phyloP scores from a whole-genome alignment of 306 rosid species.

The Carpinus fangiana region DNA sequence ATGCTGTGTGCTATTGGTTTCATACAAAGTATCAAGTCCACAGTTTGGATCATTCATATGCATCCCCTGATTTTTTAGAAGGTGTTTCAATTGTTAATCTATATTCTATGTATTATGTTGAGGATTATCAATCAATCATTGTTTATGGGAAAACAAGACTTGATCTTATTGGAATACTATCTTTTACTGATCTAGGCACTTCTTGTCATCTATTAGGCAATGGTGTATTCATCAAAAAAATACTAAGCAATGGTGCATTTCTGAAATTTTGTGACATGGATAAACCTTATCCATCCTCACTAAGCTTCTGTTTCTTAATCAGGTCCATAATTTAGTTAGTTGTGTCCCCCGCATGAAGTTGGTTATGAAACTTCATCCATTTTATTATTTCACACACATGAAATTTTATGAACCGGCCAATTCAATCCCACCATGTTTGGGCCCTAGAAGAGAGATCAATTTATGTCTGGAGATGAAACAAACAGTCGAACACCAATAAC shows the following conservation, averaged over 20 bases:
- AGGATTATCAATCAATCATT: not conserved
- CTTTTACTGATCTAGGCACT: not conserved
- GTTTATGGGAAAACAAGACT: not conserved
- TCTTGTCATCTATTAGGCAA: not conserved
- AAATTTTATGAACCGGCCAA: not conserved
- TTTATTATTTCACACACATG: not conserved
- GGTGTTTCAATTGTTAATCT: not conserved
- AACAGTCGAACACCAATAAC: not conserved
- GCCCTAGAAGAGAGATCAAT: not conserved
- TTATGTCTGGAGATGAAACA: not conserved
- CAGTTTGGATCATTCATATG: not conserved
- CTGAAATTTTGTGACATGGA: not conserved
- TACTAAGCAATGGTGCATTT: not conserved
- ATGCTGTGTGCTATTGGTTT: not conserved
- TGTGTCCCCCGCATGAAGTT: not conserved
- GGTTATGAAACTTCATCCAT: not conserved
- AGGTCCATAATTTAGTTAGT: not conserved
- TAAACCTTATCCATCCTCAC: not conserved
- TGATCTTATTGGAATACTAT: not conserved
- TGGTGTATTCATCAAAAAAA: no score
- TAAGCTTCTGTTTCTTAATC: not conserved
- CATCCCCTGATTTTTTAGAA: not conserved
- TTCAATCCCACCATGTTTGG: not conserved
- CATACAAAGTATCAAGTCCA: not conserved
- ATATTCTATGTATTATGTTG: not conserved